Evolutionary conservation across 2,329 filamentous ascomycete species (phyloP), one percentile per base, ranked within the genome.

Genomic region (Botrytis elliptica): DNA sequence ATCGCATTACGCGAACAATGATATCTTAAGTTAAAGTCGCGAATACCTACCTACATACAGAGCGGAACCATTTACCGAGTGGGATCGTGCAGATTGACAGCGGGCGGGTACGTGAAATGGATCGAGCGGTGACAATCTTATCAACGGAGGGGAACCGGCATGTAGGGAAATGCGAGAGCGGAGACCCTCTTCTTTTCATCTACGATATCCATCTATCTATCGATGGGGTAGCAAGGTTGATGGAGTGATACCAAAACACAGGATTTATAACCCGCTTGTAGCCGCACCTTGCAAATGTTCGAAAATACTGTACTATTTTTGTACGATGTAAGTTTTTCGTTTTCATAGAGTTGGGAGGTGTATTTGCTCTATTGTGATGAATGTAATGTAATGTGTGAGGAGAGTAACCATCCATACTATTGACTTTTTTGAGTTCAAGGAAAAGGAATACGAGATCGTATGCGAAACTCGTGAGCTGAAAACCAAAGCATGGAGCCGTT

Each of bases 401-500:
- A 7, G n/a, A 55, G 33, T 3, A 52, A 52, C 14, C 14, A 29
- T 57, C 12, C n/a, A 33, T 33, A n/a, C 52, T 18, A 18, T 57
- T 29, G 52, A 18, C 0, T 33, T 25, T 29, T 42, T 33, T 20
- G 33, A 68, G 38, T 38, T n/a, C 36, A 33, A 16, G 22, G 0
- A 18, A 6, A 25, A 33, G 49, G 22, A 68, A 68, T 42, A 68
- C 49, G 66, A 68, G 49, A 68, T 68, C 36, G n/a, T 25, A 57
- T 42, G 10, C 16, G 52, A 44, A 33, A 20, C 16, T n/a, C 49
- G 49, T 57, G 66, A 57, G 25, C 1, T 33, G 66, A 57, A 22
- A 33, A 42, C 18, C 4, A 42, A 57, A 42, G 66, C 5, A 44
- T 68, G 49, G 66, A 57, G 25, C 25, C 10, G 25, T 55, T 29